Conservation (phyloP, 2,329 filamentous ascomycete species). For the Allantophomopsis lycopodina region DNA sequence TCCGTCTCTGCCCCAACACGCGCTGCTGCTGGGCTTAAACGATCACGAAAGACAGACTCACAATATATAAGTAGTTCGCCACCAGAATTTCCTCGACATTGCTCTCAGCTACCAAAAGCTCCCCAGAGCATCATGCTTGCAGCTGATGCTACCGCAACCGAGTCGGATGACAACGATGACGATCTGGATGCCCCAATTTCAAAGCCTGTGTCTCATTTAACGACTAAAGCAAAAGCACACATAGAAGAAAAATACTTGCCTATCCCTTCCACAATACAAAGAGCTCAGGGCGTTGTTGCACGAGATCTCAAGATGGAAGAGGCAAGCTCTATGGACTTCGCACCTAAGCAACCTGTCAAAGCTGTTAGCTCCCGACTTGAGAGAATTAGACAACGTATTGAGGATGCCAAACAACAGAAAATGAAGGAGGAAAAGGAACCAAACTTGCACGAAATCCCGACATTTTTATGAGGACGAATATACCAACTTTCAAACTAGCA, state of each 20-base stretch:
- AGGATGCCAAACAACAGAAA: constrained; percentile 7
- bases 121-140: too few species aligned
- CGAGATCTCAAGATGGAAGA: too few species aligned
- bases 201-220: too few species aligned
- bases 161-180: constrained; percentile 12
- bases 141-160: constrained; percentile 3
- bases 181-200: constrained; percentile 14
- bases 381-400: constrained; percentile 7
- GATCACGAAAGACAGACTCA: not conserved
- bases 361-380: not conserved
- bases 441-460: constrained; percentile 11
- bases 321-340: not conserved
- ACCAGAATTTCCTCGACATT: too few species aligned
- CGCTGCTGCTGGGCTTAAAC: constrained; percentile 18
- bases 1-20: constrained; percentile 10
- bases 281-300: too few species aligned
- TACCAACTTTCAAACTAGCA: too few species aligned
- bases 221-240: too few species aligned
- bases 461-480: constrained; percentile 7
- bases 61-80: too few species aligned
- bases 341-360: constrained; percentile 5
- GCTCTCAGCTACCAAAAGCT: too few species aligned
- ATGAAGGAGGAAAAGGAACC: constrained; percentile 9
- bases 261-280: too few species aligned
- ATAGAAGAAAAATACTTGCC: too few species aligned